These are phyloP conservation scores for Patellaria atrata DNA, from an alignment of 495 filamentous ascomycete genomes.

Conservation along the genomic window DNA sequence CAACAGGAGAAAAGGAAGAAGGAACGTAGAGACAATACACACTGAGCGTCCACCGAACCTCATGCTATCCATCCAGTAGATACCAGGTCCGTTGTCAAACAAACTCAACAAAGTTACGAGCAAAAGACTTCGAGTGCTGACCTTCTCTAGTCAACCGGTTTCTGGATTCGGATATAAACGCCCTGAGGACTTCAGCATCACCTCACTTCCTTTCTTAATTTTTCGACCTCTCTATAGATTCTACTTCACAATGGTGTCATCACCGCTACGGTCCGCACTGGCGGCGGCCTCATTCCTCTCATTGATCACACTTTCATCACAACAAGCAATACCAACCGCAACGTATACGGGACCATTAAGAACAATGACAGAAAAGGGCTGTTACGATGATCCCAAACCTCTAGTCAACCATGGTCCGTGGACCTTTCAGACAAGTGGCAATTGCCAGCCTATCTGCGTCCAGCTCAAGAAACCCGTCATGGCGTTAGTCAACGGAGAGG, in stretches of 20 bases:
- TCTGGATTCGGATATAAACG: too few species aligned
- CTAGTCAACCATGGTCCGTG: constrained; percentile 24
- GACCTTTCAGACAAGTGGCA: constrained; percentile 28
- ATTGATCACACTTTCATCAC: constrained; percentile 3
- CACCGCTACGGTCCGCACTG: constrained; percentile 10
- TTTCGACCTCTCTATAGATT: too few species aligned
- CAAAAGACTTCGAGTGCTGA: too few species aligned
- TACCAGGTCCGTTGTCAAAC: too few species aligned
- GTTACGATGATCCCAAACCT: constrained; percentile 27
- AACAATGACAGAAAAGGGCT: constrained; percentile 26
- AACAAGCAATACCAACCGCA: constrained; percentile 12
- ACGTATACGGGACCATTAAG: constrained; percentile 7
- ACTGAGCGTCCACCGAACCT: too few species aligned
- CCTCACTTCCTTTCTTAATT: too few species aligned
- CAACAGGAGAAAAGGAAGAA: too few species aligned
- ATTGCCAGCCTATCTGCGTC: constrained; percentile 30
- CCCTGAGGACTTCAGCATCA: too few species aligned
- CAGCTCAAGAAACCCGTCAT: constrained; percentile 23
- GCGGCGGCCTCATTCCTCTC: constrained; percentile 11
- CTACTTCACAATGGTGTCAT: constrained; percentile 17
- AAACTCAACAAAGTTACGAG: too few species aligned
- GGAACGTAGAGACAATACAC: too few species aligned
- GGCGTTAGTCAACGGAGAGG: constrained; percentile 28
- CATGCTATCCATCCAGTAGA: too few species aligned
- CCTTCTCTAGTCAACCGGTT: too few species aligned